Evolutionary conservation across 768 basidiomycete species (phyloP).

Genomic region (Ramaria rubella): DNA sequence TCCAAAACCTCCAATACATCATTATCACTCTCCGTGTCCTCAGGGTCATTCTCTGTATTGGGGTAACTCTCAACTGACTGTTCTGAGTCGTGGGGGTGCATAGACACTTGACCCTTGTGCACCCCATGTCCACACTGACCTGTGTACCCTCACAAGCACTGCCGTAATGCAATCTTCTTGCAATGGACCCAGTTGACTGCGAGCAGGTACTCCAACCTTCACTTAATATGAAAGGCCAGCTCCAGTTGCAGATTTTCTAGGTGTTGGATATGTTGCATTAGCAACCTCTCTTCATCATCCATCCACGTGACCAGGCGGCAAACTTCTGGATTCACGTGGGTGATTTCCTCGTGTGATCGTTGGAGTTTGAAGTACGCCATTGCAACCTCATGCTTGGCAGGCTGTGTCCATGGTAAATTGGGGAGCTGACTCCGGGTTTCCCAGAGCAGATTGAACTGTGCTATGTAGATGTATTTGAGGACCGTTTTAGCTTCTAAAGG

Average conservation of each 20-base stretch:
- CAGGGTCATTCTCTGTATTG: no score
- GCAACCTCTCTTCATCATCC: slow-evolving; percentile 17
- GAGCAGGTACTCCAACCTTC: background rate
- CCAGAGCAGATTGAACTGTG: slow-evolving; percentile 26
- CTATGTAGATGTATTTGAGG: slow-evolving; percentile 23
- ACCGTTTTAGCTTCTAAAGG: slow-evolving; percentile 22
- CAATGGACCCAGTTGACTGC: background rate
- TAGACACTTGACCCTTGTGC: background rate
- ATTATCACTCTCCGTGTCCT: no score
- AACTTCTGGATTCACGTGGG: slow-evolving; percentile 19
- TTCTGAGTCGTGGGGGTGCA: background rate
- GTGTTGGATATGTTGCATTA: background rate
- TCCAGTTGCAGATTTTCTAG: background rate
- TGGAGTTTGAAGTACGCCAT: slow-evolving; percentile 17
- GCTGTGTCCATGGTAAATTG: slow-evolving; percentile 22
- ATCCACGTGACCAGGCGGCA: slow-evolving; percentile 22
- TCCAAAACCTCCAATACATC: no score
- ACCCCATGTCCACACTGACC: background rate
- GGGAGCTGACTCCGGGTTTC: slow-evolving; percentile 21
- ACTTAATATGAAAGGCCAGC: background rate
- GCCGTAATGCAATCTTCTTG: background rate
- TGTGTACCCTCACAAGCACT: background rate
- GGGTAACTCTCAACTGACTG: background rate
- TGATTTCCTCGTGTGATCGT: slow-evolving; percentile 23
- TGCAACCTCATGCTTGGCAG: slow-evolving; percentile 18